These are phyloP conservation scores for Eucalyptus sp. DNA, from an alignment of 345 rosid genomes.

Conservation along the genomic window DNA sequence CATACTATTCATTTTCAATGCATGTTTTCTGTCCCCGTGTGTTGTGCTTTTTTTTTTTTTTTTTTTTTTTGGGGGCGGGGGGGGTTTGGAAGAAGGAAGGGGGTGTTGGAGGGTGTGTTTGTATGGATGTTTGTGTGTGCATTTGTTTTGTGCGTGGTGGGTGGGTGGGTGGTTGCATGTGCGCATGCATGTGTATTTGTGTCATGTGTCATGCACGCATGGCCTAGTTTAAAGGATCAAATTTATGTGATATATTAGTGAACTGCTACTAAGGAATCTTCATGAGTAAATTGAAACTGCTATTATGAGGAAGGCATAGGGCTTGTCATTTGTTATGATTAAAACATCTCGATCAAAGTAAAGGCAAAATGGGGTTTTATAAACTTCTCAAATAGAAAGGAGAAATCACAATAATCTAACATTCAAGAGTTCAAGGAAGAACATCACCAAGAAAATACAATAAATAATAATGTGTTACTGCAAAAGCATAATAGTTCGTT, in stretches of 20 bases:
- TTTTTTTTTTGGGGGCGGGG: too few species aligned
- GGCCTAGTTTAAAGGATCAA: neutral
- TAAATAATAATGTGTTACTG: neutral
- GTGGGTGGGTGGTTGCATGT: neutral
- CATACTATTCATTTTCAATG: neutral
- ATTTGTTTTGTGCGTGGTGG: neutral
- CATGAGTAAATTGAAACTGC: neutral
- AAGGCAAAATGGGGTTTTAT: neutral
- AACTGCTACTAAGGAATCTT: neutral
- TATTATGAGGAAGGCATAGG: neutral
- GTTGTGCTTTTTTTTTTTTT: neutral
- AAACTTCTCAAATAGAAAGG: neutral
- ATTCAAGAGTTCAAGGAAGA: neutral
- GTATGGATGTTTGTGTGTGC: neutral
- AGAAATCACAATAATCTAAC: neutral
- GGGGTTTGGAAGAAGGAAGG: too few species aligned
- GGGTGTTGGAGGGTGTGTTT: neutral
- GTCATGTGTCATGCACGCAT: neutral
- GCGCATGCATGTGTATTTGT: neutral
- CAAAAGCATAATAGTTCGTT: neutral
- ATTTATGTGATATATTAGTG: neutral
- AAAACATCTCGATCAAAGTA: neutral
- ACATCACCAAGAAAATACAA: neutral
- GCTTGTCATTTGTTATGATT: neutral
- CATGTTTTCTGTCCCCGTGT: neutral